A percentile compares a stretch with the other conserved stretches of the same genome.
phyloP scores from a whole-genome alignment of 495 filamentous ascomycete genomes.

The Penicillium canescens region DNA sequence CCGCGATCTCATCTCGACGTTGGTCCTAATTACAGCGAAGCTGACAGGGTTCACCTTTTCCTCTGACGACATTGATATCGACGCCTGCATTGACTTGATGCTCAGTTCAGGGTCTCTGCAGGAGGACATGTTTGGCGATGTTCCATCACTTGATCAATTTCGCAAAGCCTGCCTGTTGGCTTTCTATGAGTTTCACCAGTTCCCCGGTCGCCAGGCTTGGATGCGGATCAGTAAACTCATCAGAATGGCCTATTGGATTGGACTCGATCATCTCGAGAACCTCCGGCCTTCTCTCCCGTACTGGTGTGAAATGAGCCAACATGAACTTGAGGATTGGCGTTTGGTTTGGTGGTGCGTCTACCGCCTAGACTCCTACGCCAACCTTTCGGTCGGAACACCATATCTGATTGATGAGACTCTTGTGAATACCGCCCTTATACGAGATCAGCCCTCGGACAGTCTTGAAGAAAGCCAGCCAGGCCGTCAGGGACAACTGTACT shows the following conservation, averaged over 20 bases:
- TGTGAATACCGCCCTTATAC: constrained; percentile 13
- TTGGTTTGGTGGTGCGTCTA: constrained; percentile 42
- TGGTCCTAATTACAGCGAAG: too few species aligned
- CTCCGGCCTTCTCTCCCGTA: constrained; percentile 6
- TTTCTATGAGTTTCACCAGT: constrained; percentile 39
- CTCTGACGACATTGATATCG: constrained; percentile 17
- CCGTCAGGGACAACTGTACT: neutral
- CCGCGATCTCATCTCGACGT: too few species aligned
- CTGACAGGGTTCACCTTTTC: constrained; percentile 4
- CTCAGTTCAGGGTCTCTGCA: constrained; percentile 11
- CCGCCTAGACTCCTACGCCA: constrained; percentile 38
- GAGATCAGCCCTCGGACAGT: neutral
- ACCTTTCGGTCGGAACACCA: constrained; percentile 16
- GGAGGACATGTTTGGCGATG: constrained; percentile 18
- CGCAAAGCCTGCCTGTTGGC: constrained; percentile 37
- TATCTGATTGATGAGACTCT: constrained; percentile 11
- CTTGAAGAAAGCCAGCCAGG: too few species aligned
- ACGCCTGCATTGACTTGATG: constrained; percentile 7
- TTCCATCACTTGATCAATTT: constrained; percentile 24
- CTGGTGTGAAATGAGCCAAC: constrained; percentile 18
- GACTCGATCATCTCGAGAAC: constrained; percentile 19
- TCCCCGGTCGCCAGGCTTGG: constrained; percentile 32
- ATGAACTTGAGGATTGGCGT: constrained; percentile 39
- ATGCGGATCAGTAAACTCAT: constrained; percentile 33
- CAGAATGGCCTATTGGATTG: constrained; percentile 31